Base-by-base conservation (phyloP, 108 stramenopile species). In the Mediolabrus comicus region DNA sequence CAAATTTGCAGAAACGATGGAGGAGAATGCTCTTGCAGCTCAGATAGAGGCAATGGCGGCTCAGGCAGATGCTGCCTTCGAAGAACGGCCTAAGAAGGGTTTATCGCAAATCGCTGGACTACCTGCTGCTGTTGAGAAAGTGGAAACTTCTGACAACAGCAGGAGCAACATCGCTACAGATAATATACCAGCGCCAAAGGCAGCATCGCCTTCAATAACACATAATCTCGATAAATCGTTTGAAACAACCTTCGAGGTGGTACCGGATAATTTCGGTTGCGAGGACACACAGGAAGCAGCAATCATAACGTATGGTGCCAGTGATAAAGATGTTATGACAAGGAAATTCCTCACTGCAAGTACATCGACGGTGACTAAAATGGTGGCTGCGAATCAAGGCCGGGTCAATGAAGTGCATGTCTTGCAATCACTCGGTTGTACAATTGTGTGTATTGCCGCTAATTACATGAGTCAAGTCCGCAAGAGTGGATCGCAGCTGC, bases 21-120 rank as follows among this genome's bases (percentile, higher is more conserved):
- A 77, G 29, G 66, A 79, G 25, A 62, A 79, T 63, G 70, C 71
- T 28, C 36, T 77, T 32, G 69, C 64, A 34, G 59, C 59, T 36
- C 70, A 79, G 49, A 79, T 79, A 55, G 77, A 79, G 56, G 77
- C 77, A 25, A 79, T 79, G 77, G 77, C 77, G 19, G 52, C 51
- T 8, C 63, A 72, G 62, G 77, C 77, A 11, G 77, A 79, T 32
- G 64, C 70, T 29, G 77, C 69, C 5, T 79, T 79, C 27, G 70
- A 71, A 46, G 62, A 59, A 33, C 59, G 77, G 2, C 17, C 7
- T 7, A 70, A 67, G 33, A 78, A 57, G 52, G 53, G 59, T 33
- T 8, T 34, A n/a, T 54, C 26, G 9, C 22, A 30, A 7, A 16
- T 29, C 1, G 17, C 25, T 36, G 54, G 27, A 13, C 13, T 17